Conservation (phyloP, 345 rosid genomes). For the Syzygium grande region DNA sequence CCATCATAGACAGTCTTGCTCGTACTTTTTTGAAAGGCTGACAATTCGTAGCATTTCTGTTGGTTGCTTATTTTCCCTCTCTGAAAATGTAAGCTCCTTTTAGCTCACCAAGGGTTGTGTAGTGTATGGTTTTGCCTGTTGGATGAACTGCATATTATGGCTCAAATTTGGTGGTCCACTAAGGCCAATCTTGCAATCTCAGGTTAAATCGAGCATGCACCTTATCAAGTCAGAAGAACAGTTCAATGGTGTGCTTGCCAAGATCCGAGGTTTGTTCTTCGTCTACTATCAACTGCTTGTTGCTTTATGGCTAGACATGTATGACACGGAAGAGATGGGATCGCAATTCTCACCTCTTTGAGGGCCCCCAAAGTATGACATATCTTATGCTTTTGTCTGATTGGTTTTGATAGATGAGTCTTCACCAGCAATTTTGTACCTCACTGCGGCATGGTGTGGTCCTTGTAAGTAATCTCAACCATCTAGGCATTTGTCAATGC, state of each 20-base stretch:
- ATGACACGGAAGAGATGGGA: background rate
- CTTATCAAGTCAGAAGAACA: slow-evolving; percentile 47
- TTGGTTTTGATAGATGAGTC: slow-evolving; percentile 38
- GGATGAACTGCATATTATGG: background rate
- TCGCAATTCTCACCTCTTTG: background rate
- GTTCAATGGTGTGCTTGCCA: slow-evolving; percentile 27
- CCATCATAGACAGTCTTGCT: background rate
- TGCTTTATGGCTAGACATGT: background rate
- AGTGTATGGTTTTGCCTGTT: background rate
- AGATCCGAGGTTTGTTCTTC: slow-evolving; percentile 35
- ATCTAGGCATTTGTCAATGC: background rate
- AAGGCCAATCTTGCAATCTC: background rate
- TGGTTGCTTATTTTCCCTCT: background rate
- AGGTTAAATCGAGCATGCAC: slow-evolving; percentile 32
- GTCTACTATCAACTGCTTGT: background rate
- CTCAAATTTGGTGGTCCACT: background rate
- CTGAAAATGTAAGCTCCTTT: background rate
- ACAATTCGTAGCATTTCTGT: background rate
- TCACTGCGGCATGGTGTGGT: slow-evolving; percentile 82
- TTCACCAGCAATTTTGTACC: slow-evolving; percentile 55
- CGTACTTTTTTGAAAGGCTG: background rate
- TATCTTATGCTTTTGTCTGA: background rate
- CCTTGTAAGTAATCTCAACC: slow-evolving; percentile 55
- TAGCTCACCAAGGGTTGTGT: background rate
- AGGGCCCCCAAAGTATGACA: background rate